Conservation (phyloP, 257 asterid species). For the Cordia subcordata region DNA sequence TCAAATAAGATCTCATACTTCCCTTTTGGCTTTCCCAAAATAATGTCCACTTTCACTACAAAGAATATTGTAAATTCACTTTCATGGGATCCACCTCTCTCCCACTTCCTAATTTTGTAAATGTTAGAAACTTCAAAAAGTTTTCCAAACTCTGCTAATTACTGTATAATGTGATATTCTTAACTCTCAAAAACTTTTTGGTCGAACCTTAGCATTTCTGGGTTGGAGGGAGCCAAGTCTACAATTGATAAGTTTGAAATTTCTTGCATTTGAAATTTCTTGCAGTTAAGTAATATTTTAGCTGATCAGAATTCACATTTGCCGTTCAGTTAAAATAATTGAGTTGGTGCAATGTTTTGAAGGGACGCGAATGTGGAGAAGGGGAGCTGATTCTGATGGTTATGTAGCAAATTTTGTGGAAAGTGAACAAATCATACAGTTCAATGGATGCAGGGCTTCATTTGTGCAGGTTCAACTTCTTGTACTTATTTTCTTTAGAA, state of each 20-base stretch:
- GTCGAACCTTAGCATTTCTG: too few species aligned
- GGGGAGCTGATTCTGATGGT: slow-evolving; percentile 77
- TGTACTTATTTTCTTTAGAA: not conserved
- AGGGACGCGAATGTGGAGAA: slow-evolving; percentile 80
- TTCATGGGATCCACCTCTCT: too few species aligned
- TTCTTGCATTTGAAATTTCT: not conserved
- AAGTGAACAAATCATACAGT: slow-evolving; percentile 66
- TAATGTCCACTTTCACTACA: too few species aligned
- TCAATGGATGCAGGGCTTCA: slow-evolving; percentile 70
- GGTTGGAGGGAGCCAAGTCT: too few species aligned
- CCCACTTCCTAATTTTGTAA: too few species aligned
- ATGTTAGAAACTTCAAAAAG: too few species aligned
- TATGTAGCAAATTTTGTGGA: slow-evolving; percentile 67
- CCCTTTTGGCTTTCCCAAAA: too few species aligned
- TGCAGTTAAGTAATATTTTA: not conserved
- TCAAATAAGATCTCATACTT: too few species aligned
- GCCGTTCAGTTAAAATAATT: slow-evolving; percentile 7
- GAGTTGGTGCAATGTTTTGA: slow-evolving; percentile 21
- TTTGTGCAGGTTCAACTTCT: slow-evolving; percentile 58
- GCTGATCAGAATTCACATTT: not conserved
- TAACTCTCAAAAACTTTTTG: too few species aligned
- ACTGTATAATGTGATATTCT: too few species aligned
- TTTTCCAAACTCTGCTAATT: too few species aligned
- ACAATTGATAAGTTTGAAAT: not conserved
- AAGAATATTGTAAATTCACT: too few species aligned